Base-by-base conservation (phyloP, 768 basidiomycete genomes). In the Phlegmacium glaucopus region DNA sequence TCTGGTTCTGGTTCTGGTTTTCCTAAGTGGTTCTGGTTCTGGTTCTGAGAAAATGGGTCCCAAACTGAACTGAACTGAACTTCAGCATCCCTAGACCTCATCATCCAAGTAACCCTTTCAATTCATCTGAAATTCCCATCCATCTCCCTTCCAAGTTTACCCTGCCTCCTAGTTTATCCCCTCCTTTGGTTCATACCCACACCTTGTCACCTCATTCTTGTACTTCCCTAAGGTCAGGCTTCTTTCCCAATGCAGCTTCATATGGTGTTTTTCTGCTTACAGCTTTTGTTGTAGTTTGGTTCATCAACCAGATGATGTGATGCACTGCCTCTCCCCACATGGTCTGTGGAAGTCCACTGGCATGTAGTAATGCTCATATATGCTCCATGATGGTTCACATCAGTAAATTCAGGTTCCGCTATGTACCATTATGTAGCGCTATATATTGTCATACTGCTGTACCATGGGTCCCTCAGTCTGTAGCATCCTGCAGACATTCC, bases 291-390 rank as follows among this genome's bases (percentile, higher is more conserved):
- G 62, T 52, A 0, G 64, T 61, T 2, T 62, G 35, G 52, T 75
- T 75, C 44, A 60, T 58, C 62, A 49, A n/a, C n/a, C n/a, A n/a
- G n/a, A n/a, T n/a, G n/a, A n/a, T n/a, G n/a, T 72, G 61, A 0
- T 27, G 30, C 0, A 58, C 50, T 1, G 70, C 72, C 16, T 72
- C 61, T 1, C 54, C 67, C 75, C 71, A 77, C 1, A 76, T 56
- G 25, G 30, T 56, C 9, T 50, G 52, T 0, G 70, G 69, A 2
- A 76, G 38, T 0, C 61, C 57, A 18, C 57, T 52, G 0, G 48
- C 56, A 44, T 66, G 53, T 2, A 72, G 41, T 48, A 77, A 54
- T 0, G 70, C 65, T 4, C 61, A 50, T 1, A 62, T 59, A 2
- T 59, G 42, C 30, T 72, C 64, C 13, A 64, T 0, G 11, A 66